Base-by-base conservation (phyloP, 31 red algal genomes). In the Asparagopsis taxiformis region DNA sequence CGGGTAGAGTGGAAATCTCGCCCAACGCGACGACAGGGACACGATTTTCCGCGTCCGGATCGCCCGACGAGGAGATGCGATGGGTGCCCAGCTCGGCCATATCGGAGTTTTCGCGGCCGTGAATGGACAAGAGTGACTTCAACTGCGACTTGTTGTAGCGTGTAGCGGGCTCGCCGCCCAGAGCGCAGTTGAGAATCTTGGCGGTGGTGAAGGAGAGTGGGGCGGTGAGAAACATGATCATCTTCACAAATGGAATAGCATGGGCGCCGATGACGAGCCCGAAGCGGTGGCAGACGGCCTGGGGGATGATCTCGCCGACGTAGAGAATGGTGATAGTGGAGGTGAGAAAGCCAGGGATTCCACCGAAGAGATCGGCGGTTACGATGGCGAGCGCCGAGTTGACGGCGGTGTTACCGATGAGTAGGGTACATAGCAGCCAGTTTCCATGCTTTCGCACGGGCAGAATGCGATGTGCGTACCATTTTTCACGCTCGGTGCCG, bases 321-420 rank as follows among this genome's bases (percentile, higher is more conserved):
- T 89, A 88, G 5, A 99, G 80, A 59, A 99, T 94, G 51, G 66
- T 43, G 32, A 94, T 43, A 15, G 96, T 99, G 20, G 91, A 94
- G 37, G 81, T 60, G 22, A 88, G 34, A 57, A 99, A 94, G 49
- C 96, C 96, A 11, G 64, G 58, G 21, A 94, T 62, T 17, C 95
- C 96, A 17, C 91, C 85, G 30, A 93, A 91, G 16, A 94, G 54
- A 56, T 94, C 75, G 29, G 91, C 85, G 46, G 79, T 84, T 41
- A 99, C 52, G 30, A 99, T 99, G 52, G 96, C 65, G 3, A 99
- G 60, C 19, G 71, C 79, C 56, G 91, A 72, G 55, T 99, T 99
- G 39, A 93, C 90, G 53, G 96, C 90, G n/a, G 91, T 94, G 70
- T 99, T 99, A 19, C 96, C 96, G 33, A 93, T 91, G 33, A 99